Base-by-base conservation (phyloP, 805 yeast species). In the Sugiyamaella marilandica region DNA sequence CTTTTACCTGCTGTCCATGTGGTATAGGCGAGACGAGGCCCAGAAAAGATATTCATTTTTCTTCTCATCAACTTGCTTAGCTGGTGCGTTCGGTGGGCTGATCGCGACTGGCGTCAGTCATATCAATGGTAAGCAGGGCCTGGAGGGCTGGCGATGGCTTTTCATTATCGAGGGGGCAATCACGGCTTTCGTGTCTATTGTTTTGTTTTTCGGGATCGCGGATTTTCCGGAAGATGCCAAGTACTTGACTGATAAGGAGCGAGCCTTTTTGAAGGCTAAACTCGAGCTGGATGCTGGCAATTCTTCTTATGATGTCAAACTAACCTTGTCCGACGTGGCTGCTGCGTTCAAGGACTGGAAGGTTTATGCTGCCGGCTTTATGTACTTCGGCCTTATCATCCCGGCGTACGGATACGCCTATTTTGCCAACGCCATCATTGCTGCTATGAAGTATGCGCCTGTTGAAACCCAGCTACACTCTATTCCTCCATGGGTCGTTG, bases 401-500 rank as follows among this genome's bases (percentile, higher is more conserved):
- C 88, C 89, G n/a, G 76, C 88, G 14, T 85, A 85, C 60, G 85
- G 88, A 41, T 84, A 83, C 62, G 89, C 90, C 13, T 84, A 79
- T 66, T 84, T 84, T 65, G 83, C 89, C 18, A 82, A 87, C 41
- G 73, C 84, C 31, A 84, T 84, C 63, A 82, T 84, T 63, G 72
- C 71, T 49, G 68, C 77, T 39, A 72, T 84, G 71, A 84, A 85
- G 18, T 76, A 83, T 72, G 76, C 87, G 1, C 83, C 87, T 2
- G 84, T 82, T 61, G 73, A 78, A 52, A 92, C 95, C 9, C 89
- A 89, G 67, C 78, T 84, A 51, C 84, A 83, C 70, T 85, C 95
- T 0, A 87, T 89, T 47, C 90, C 88, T 59, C 95, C 96, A 18
- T 89, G 95, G 91, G 74, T 87, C 41, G 71, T 77, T 29, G 87